Conservation (phyloP, 1,139 yeast species). For the Ogataea hybrid region DNA sequence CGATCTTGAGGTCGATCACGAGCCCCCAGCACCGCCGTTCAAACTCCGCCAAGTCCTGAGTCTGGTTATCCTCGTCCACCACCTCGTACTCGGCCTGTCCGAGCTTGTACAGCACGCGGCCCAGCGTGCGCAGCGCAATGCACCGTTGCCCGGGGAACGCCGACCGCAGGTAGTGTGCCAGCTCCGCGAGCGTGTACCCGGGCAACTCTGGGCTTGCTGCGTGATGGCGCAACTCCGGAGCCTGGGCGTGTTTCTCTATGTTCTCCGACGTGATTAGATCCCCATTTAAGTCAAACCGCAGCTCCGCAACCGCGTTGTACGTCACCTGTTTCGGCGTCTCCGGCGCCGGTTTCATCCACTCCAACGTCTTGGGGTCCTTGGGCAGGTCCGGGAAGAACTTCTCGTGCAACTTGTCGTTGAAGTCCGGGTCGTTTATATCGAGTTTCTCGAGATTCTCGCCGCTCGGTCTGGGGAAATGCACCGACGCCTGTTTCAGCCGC, state of each 20-base stretch:
- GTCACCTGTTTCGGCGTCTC: constrained; percentile 38
- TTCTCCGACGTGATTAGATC: constrained; percentile 55
- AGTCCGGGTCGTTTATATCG: constrained; percentile 72
- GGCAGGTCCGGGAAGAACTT: constrained; percentile 91
- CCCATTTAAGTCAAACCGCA: constrained; percentile 89
- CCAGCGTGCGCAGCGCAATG: constrained; percentile 81
- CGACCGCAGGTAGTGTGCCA: constrained; percentile 77
- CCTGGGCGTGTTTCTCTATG: constrained; percentile 42
- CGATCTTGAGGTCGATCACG: constrained; percentile 59
- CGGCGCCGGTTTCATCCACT: constrained; percentile 85
- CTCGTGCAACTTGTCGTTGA: constrained; percentile 73
- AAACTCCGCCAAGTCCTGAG: constrained; percentile 38
- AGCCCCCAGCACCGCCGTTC: constrained; percentile 75
- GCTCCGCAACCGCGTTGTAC: constrained; percentile 62
- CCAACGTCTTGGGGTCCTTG: constrained; percentile 72
- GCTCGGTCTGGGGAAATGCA: constrained; percentile 65
- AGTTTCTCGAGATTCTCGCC: constrained; percentile 31
- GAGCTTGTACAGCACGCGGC: constrained; percentile 79
- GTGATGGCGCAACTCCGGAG: constrained; percentile 88
- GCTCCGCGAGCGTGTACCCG: constrained; percentile 84
- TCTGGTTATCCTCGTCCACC: constrained; percentile 35
- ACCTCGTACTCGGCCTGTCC: constrained; percentile 56
- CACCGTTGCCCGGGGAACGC: constrained; percentile 83
- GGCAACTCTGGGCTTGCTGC: constrained; percentile 86
- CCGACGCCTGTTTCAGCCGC: constrained; percentile 35